These are phyloP conservation scores for Plasmodium coatneyi DNA, from an alignment of 169 alveolate genomes.

Conservation along the genomic window DNA sequence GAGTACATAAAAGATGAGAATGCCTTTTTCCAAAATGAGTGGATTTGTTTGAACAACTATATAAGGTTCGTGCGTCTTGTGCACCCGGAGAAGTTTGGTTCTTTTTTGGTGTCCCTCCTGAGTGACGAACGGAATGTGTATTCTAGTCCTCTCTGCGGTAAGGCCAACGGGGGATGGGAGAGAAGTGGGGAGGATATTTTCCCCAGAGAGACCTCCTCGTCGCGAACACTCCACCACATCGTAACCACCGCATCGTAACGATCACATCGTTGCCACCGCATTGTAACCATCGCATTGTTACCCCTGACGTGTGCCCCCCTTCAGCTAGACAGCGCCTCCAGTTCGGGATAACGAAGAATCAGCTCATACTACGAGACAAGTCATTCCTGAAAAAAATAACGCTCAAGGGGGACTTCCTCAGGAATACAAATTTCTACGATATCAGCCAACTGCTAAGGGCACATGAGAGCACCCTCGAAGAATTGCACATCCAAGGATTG, in stretches of 20 bases:
- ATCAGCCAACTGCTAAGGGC: constrained; percentile 14
- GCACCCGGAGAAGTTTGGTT: constrained; percentile 18
- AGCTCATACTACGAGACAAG: constrained; percentile 17
- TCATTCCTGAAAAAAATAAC: constrained; percentile 26
- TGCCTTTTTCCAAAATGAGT: constrained; percentile 12
- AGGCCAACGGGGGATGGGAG: not conserved
- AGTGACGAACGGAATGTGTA: constrained; percentile 34
- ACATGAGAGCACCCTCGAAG: constrained; percentile 32
- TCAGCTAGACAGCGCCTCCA: constrained; percentile 2
- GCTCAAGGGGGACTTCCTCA: constrained; percentile 40
- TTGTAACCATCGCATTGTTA: too few species aligned
- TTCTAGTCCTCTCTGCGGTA: constrained; percentile 22
- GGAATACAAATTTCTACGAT: constrained; percentile 32
- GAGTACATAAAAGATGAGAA: constrained; percentile 55
- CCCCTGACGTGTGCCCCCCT: not conserved
- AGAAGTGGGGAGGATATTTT: not conserved
- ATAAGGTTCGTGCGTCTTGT: constrained; percentile 37
- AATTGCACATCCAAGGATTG: constrained; percentile 30
- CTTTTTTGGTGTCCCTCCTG: constrained; percentile 20
- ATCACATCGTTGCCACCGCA: not conserved
- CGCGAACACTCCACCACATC: not conserved
- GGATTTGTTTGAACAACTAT: constrained; percentile 22
- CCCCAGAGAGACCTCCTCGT: not conserved
- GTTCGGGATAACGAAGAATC: constrained; percentile 28
- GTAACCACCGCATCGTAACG: not conserved